These are phyloP conservation scores for Erodium trifolium DNA, from an alignment of 441 rosid species.

Conservation along the genomic window DNA sequence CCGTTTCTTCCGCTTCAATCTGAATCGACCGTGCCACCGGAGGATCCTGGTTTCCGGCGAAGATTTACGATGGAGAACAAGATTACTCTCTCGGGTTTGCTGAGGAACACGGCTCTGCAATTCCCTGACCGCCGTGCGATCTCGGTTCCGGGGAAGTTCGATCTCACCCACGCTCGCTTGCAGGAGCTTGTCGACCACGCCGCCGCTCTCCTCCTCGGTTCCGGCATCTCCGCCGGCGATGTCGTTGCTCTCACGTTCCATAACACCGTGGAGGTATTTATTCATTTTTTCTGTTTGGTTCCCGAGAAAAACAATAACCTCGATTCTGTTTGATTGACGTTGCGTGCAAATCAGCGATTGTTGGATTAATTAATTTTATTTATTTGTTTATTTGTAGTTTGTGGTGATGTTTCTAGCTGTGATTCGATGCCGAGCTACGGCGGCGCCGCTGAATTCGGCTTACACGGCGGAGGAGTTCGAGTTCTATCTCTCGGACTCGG, in stretches of 20 bases:
- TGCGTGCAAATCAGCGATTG: no score
- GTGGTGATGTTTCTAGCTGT: constrained; percentile 72
- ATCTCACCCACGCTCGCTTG: constrained; percentile 50
- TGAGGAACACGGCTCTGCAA: constrained; percentile 34
- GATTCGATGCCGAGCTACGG: constrained; percentile 65
- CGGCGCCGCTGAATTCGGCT: constrained; percentile 71
- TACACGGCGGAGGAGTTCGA: constrained; percentile 81
- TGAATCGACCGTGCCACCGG: no score
- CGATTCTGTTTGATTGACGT: no score
- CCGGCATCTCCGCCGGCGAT: constrained; percentile 61
- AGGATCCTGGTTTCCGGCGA: no score
- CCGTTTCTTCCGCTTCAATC: no score
- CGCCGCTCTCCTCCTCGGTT: constrained; percentile 48
- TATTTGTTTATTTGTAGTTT: constrained; percentile 31
- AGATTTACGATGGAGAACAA: constrained; percentile 34
- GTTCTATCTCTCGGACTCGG: constrained; percentile 84
- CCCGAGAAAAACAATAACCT: neutral
- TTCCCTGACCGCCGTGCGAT: constrained; percentile 49
- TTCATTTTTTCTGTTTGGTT: neutral
- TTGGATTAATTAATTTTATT: neutral
- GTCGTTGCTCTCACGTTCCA: constrained; percentile 81
- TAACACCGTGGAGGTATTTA: constrained; percentile 53
- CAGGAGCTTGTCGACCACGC: constrained; percentile 50
- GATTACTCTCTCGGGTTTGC: constrained; percentile 46
- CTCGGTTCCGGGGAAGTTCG: constrained; percentile 52